Conservation (phyloP, 495 filamentous ascomycete species). For the Clavariopsis aquatica region DNA sequence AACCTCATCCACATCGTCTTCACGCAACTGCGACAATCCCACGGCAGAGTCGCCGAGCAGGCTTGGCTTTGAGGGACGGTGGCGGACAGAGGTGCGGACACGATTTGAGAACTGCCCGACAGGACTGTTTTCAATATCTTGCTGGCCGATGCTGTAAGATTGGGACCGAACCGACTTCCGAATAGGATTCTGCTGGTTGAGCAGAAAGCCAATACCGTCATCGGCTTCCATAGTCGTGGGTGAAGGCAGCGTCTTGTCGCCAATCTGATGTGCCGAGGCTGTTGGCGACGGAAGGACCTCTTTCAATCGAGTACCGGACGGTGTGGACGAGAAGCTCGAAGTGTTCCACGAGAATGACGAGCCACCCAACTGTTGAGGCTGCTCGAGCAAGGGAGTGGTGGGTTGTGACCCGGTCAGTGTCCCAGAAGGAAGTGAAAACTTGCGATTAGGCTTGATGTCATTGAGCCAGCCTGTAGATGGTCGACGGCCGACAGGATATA, state of each 20-base stretch:
- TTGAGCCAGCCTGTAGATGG: constrained; percentile 35
- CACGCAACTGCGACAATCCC: constrained; percentile 70
- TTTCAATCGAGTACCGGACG: constrained; percentile 14
- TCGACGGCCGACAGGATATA: constrained; percentile 11
- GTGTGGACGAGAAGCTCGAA: constrained; percentile 14
- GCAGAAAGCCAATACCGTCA: constrained; percentile 28
- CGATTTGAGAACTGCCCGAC: constrained; percentile 17
- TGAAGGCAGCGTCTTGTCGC: constrained; percentile 14
- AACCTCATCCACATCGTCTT: constrained; percentile 75
- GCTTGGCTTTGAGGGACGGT: constrained; percentile 81
- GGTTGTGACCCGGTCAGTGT: constrained; percentile 34
- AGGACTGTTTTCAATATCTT: constrained; percentile 64
- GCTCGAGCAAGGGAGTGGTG: constrained; percentile 29
- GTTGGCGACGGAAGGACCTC: constrained; percentile 38
- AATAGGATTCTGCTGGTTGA: constrained; percentile 28
- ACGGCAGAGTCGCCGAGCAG: constrained; percentile 69
- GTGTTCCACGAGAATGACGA: constrained; percentile 33
- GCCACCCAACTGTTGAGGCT: background rate
- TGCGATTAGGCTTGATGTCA: constrained; percentile 36
- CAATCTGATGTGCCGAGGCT: background rate
- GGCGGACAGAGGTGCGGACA: constrained; percentile 47
- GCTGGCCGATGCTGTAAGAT: constrained; percentile 94
- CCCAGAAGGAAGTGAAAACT: constrained; percentile 29
- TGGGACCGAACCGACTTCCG: constrained; percentile 64
- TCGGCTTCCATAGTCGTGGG: constrained; percentile 23